Conservation (phyloP, 768 basidiomycete species). For the Clitopilus hobsonii region DNA sequence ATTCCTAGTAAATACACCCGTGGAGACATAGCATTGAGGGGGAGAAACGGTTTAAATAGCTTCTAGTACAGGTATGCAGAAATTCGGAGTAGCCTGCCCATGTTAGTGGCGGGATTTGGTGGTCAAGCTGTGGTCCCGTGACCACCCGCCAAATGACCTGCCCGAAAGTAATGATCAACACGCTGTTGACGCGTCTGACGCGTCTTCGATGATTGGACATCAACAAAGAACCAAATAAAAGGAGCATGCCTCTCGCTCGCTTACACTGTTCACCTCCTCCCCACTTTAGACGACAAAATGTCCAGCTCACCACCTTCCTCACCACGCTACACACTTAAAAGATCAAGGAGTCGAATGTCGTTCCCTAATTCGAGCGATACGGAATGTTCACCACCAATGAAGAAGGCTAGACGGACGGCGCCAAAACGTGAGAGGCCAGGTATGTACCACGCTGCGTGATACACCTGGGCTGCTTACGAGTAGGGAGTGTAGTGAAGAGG, state of each 20-base stretch:
- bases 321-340: not conserved
- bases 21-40: too few species aligned
- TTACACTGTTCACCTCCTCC: not conserved
- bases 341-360: not conserved
- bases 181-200: not conserved
- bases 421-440: slow-evolving; percentile 6
- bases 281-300: not conserved
- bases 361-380: slow-evolving; percentile 16
- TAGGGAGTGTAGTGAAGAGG: slow-evolving; percentile 7
- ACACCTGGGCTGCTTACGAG: not conserved
- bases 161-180: not conserved
- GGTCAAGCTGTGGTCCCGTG: too few species aligned
- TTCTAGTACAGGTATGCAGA: too few species aligned
- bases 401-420: slow-evolving; percentile 9
- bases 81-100: too few species aligned
- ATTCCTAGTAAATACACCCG: too few species aligned
- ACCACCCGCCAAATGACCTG: not conserved
- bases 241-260: not conserved
- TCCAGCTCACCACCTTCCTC: not conserved
- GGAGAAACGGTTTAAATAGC: too few species aligned
- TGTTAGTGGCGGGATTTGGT: not conserved
- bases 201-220: not conserved
- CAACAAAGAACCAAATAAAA: not conserved
- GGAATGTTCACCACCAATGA: slow-evolving; percentile 13
- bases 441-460: not conserved